Evolutionary conservation across 176 grass and related monocot species (phyloP), one percentile per base, ranked within the genome.

Genomic region (Zizania latifolia): DNA sequence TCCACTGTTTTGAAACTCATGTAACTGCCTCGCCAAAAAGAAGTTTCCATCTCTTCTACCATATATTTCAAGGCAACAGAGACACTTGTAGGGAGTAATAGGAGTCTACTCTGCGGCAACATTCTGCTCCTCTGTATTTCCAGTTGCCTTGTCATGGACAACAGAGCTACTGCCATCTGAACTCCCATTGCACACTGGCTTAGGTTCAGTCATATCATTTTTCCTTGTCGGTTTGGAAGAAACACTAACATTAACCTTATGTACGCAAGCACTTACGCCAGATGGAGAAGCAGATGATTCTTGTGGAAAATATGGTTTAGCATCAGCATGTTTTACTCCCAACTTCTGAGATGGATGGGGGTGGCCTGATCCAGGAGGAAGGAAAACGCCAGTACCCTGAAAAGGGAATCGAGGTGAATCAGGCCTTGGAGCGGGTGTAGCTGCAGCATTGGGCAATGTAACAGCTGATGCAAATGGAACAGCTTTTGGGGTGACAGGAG

Each of bases 321-420:
- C 27, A 27, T 73, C 58, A 24, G 36, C 65, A 19, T 63, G 61
- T 50, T 61, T 53, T 3, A 46, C 51, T 14, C 35, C 71, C 11
- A 56, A 7, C 50, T 44, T 62, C 38, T 83, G 63, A 68, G 37
- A 22, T 69, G 38, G 54, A 22, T 34, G 12, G 14, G 26, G 65
- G 30, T 45, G 62, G 22, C 74, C 72, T 60, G 81, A 77, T 16
- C 64, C 72, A 60, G 62, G 81, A 6, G 81, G 81, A 6, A 84
- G 62, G 41, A 84, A 84, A 19, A 84, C 81, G 22, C 81, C 81
- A 29, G 81, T 84, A 19, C 81, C 81, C 6, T 72, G 81, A 77
- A 83, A 27, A 13, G 72, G 81, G 12, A 76, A 43, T 19, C 64
- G 62, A 40, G 72, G 72, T 27, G 53, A n/a, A 22, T 51, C 14